These are phyloP conservation scores for Suillus variegatus DNA, from an alignment of 768 basidiomycete species.

Conservation along the genomic window DNA sequence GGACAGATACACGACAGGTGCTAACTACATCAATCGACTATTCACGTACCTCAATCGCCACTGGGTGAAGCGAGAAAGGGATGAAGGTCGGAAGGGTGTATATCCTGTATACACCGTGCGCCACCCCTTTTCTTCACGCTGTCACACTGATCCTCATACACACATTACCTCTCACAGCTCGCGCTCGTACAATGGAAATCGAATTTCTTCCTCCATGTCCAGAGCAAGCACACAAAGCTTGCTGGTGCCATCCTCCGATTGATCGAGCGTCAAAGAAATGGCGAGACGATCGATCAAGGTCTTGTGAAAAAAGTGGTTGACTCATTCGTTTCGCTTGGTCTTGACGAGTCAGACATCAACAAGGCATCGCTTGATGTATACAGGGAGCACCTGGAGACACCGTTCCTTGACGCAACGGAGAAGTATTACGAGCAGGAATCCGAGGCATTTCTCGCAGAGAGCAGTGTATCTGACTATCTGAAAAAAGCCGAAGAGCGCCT, in stretches of 20 bases:
- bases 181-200: conserved; percentile 96
- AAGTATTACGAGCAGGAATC: conserved; percentile 93
- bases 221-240: conserved; percentile 77
- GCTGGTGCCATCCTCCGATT: conserved; percentile 85
- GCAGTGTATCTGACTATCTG: conserved; percentile 91
- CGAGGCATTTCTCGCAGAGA: conserved; percentile 83
- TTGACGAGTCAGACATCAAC: conserved; percentile 91
- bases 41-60: conserved; percentile 99
- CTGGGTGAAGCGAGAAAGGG: conserved; percentile 98
- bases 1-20: conserved; percentile 96
- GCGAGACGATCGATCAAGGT: conserved; percentile 90
- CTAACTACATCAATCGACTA: conserved; percentile 94
- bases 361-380: conserved; percentile 93
- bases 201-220: conserved; percentile 88
- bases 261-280: conserved; percentile 93
- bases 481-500: conserved; percentile 93
- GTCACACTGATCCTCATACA: conserved; percentile 3
- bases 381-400: conserved; percentile 84
- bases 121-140: conserved; percentile 13
- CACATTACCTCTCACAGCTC: conserved; percentile 48
- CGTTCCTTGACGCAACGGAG: conserved; percentile 88
- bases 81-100: conserved; percentile 93
- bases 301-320: conserved; percentile 94
- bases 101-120: conserved; percentile 95
- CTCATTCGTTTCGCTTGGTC: conserved; percentile 91